Conservation (phyloP, 1,284 basidiomycete genomes). For the Cronartium quercuum region DNA sequence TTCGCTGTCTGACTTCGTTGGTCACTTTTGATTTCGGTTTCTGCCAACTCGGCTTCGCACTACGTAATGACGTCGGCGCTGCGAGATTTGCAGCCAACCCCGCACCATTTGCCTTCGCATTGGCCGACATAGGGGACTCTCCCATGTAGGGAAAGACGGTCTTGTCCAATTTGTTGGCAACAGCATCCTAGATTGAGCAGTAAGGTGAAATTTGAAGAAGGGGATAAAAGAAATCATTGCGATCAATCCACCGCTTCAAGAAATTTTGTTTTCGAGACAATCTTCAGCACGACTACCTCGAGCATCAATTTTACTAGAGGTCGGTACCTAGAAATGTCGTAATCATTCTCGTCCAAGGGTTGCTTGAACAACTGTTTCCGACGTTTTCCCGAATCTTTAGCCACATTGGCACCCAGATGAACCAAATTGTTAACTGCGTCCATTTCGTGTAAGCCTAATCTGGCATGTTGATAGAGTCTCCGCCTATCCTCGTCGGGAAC, state of each 20-base stretch:
- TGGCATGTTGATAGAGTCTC: slow-evolving; percentile 92
- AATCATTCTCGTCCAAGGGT: slow-evolving; percentile 69
- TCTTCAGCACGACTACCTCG: slow-evolving; percentile 51
- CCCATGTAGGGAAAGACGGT: slow-evolving; percentile 81
- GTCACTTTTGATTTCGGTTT: slow-evolving; percentile 22
- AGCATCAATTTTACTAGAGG: slow-evolving; percentile 76
- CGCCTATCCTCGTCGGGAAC: slow-evolving; percentile 95
- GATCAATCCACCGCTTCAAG: background rate
- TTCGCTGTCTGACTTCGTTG: slow-evolving; percentile 58
- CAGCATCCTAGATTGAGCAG: slow-evolving; percentile 59
- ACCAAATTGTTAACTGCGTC: slow-evolving; percentile 85
- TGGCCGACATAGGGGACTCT: slow-evolving; percentile 64
- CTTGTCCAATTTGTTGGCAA: slow-evolving; percentile 68
- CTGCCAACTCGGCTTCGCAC: slow-evolving; percentile 37
- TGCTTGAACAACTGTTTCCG: slow-evolving; percentile 57
- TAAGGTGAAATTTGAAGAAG: background rate
- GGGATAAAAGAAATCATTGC: background rate
- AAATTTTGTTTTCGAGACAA: background rate
- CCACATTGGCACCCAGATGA: slow-evolving; percentile 75
- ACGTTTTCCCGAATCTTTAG: slow-evolving; percentile 54
- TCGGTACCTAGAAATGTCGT: slow-evolving; percentile 89
- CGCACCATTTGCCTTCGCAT: slow-evolving; percentile 53
- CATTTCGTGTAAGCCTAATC: slow-evolving; percentile 79
- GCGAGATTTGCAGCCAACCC: slow-evolving; percentile 48
- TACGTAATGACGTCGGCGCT: slow-evolving; percentile 51